A percentile compares a stretch with the other conserved stretches of the same genome.
Evolutionary conservation across 768 basidiomycete genomes (phyloP).

Genomic region (Russula griseocarnosa): DNA sequence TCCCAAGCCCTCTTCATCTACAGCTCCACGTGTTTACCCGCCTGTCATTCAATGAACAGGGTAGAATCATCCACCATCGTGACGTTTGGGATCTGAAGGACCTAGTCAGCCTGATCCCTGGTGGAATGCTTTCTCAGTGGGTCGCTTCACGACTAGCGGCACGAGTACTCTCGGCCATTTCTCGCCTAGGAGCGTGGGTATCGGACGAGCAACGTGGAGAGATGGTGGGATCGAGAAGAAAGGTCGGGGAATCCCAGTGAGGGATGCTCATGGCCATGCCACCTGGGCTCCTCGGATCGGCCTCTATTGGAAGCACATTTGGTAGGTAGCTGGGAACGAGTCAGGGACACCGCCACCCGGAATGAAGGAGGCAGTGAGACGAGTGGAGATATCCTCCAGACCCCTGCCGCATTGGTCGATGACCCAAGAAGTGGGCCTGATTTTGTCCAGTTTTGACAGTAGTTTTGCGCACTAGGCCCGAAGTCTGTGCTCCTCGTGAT

Average conservation of each 20-base stretch:
- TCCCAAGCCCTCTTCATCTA: conserved; percentile 72
- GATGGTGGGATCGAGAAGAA: conserved; percentile 14
- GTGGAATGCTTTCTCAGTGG: conserved; percentile 65
- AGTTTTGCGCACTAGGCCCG: conserved; percentile 26
- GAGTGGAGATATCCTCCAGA: conserved; percentile 20
- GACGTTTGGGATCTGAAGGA: conserved; percentile 83
- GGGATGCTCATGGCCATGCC: conserved; percentile 1
- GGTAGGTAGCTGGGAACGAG: conserved; percentile 21
- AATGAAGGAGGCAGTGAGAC: conserved; percentile 21
- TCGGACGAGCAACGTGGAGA: conserved; percentile 17
- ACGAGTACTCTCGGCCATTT: conserved; percentile 32
- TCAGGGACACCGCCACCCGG: conserved; percentile 23
- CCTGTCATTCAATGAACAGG: conserved; percentile 76
- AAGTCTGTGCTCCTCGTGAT: conserved; percentile 22
- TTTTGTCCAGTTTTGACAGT: conserved; percentile 19
- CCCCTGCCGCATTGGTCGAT: conserved; percentile 5
- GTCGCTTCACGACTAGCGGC: conserved; percentile 60
- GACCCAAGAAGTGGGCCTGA: conserved; percentile 4
- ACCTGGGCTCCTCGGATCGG: conserved; percentile 17
- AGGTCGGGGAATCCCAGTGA: conserved; percentile 19
- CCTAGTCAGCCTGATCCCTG: conserved; percentile 67
- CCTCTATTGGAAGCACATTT: conserved; percentile 7
- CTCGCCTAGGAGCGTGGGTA: conserved; percentile 21
- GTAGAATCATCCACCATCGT: conserved; percentile 73
- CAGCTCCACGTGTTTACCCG: conserved; percentile 67